Evolutionary conservation across 176 grass and related monocot species (phyloP), one percentile per base, ranked within the genome.

Genomic region (Oryza longistaminata): DNA sequence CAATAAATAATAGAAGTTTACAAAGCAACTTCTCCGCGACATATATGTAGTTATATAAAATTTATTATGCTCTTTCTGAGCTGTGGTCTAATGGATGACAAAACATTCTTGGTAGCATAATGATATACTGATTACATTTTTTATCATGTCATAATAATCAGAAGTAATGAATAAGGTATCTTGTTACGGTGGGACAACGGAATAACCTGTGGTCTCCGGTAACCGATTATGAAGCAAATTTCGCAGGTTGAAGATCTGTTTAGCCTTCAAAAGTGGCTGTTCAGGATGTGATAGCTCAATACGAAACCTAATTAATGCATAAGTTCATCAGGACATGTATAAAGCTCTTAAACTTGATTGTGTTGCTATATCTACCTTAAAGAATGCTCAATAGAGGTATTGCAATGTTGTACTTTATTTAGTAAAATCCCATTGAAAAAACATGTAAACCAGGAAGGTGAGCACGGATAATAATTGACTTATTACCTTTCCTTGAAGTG

Each of bases 161-260:
- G 21, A 17, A 65, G 77, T 4, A 66, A 25, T 15, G 34, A 19
- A 64, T 44, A 65, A 35, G 62, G 29, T 64, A 64, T 7, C 33
- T 22, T 68, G 34, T 37, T 84, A 17, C 42, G 40, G 78, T 68
- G 12, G 70, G 79, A 77, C 40, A 49, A 49, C 6, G 31, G 81
- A 76, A 35, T 80, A 87, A 98, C 96, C 93, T 98, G 80, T 95
- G 48, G 80, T 85, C 37, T 90, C 87, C 61, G 75, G 87, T 69
- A 89, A 68, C 83, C 96, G 85, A 27, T 98, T 91, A 71, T 90
- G 88, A 58, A 98, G 93, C 55, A 98, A 85, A 91, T 98, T 98
- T 12, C 65, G 89, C 76, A 93, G 77, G 77, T 73, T 85, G 84
- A 89, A 98, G 67, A 98, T 85, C 50, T 82, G 96, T 40, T 98